These are phyloP conservation scores for Neurospora sp. DNA, from an alignment of 2,329 filamentous ascomycete genomes.

Conservation along the genomic window DNA sequence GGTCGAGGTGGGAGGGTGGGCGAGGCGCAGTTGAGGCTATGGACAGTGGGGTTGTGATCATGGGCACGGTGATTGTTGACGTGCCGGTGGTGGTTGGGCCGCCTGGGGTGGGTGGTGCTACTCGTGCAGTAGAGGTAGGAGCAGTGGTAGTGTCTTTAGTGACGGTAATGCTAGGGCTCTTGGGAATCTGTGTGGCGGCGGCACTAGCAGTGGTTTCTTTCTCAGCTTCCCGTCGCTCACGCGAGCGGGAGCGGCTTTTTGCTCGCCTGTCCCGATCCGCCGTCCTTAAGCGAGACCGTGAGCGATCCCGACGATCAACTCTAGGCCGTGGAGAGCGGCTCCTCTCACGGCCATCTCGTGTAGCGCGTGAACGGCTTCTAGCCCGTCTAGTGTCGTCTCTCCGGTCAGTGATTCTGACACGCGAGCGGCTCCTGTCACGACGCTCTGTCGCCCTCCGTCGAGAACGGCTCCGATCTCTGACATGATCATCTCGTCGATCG, in stretches of 20 bases:
- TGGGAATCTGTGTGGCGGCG: neutral
- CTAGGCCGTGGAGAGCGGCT: conserved; percentile 21
- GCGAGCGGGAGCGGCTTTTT: conserved; percentile 29
- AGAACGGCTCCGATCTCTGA: conserved; percentile 17
- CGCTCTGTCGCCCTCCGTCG: conserved; percentile 14
- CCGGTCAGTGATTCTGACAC: conserved; percentile 16
- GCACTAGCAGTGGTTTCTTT: neutral
- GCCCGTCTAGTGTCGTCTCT: conserved; percentile 18
- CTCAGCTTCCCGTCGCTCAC: conserved; percentile 10
- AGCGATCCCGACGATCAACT: conserved; percentile 20
- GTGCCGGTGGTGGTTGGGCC: conserved; percentile 5
- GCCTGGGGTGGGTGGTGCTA: neutral
- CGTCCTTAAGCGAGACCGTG: conserved; percentile 18
- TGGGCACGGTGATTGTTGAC: conserved; percentile 11
- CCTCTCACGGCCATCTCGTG: conserved; percentile 16
- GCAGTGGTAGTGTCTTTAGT: neutral
- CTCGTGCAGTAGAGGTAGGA: neutral
- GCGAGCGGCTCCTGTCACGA: conserved; percentile 22
- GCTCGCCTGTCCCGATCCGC: conserved; percentile 26
- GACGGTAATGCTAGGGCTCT: conserved; percentile 6
- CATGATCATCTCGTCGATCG: conserved; percentile 14
- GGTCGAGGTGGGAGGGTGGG: conserved; percentile 31
- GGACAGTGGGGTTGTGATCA: conserved; percentile 29
- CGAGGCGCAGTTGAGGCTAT: conserved; percentile 22
- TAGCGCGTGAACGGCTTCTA: conserved; percentile 17